Base-by-base conservation (phyloP, 345 rosid genomes). In the Mangifera indica region DNA sequence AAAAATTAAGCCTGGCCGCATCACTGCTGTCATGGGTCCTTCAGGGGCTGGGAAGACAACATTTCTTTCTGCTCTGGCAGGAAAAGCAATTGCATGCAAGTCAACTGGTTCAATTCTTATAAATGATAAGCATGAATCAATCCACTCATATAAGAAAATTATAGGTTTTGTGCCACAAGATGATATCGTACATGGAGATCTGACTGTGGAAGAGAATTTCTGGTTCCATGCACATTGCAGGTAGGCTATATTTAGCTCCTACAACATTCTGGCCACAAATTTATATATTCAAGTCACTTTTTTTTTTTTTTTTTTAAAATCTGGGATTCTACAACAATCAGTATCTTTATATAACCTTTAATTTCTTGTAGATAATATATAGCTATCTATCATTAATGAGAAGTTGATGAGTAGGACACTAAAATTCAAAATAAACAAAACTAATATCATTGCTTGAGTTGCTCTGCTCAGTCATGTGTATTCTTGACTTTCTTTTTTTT, bases 1-100 rank as follows among this genome's bases (percentile, higher is more conserved):
- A 67, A 93, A 69, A 73, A 77, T 95, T 66, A 88, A 78, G 70
- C 96, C 98, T 25, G 96, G 98, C 29, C 88, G 90, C 55, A 81
- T 95, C 52, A 85, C 97, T 7, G 90, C 99, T 65, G 97, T 92
- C 74, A 95, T 92, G 99, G 99, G 99, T 72, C 99, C 98, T 56
- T 95, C 99, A 21, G 97, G 98, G 60, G 98, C 99, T 66, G 98
- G 99, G 46, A 91, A 92, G 82, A 95, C 97, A n/a, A 88, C 94
- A 5, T 93, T 92, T 70, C 89, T 95, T 18, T 86, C 91, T 70
- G 93, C 98, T 54, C 80, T 95, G 66, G 97, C 92, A 9, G 98
- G 98, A 42, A 95, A 89, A 84, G 87, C 98, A 26, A 81, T 86
- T 34, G 96, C 96, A 12, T 92, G 93, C 85, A 87, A 78, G 54